Evolutionary conservation across 176 grass and related monocot species (phyloP), one percentile per base, ranked within the genome.

Genomic region (Cenchrus americanus): DNA sequence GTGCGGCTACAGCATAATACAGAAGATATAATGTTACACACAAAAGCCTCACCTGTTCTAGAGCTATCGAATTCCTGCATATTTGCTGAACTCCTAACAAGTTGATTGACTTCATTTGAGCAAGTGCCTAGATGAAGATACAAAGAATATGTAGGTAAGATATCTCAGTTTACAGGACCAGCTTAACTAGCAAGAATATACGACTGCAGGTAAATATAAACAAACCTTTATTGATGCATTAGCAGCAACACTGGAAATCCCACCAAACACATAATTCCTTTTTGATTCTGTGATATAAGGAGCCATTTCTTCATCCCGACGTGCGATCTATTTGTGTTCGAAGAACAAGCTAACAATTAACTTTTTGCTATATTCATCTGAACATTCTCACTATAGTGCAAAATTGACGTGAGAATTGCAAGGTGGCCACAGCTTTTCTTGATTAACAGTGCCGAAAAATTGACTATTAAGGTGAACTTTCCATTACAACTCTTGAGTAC

Each of bases 31-130:
- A 76, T 21, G 42, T 37, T 34, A 62, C 70, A 66, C 60, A 47
- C 44, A 21, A 54, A 84, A 78, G 61, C 22, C 13, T 14, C 75
- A 98, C 96, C 93, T 95, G 96, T 87, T 98, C 96, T 42, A 98
- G 73, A 79, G 96, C 96, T 85, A 95, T 89, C 14, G 89, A 95
- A 73, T 98, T 98, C 79, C 91, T 98, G 87, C 96, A 98, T 89
- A 98, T 96, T 88, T 98, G 96, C 75, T 98, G 96, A 52, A 98
- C 96, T 32, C 96, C 96, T 79, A 98, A 77, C 80, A 98, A 80
- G 74, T 98, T 98, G 76, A 98, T 96, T 62, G 93, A 98, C 85
- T 88, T 98, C 86, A 98, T 98, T 75, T 95, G 89, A 87, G 87
- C 76, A 18, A 98, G 87, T 76, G 93, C 96, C 96, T 97, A 79